Conservation (phyloP, 768 basidiomycete genomes). For the Rhizopogon vesiculosus region DNA sequence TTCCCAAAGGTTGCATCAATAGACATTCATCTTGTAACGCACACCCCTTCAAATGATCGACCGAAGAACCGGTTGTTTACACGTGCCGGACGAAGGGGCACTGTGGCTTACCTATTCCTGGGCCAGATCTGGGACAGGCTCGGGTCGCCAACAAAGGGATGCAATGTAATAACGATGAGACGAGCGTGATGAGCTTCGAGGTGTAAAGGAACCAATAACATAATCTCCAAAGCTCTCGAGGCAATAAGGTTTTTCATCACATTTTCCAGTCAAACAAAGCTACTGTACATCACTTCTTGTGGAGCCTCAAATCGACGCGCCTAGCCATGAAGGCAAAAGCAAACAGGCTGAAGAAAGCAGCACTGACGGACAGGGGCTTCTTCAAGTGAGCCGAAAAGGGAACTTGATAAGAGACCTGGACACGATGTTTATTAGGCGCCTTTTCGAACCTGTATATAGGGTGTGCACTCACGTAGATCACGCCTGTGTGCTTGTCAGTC, state of each 20-base stretch:
- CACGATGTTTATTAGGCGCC: conserved; percentile 5
- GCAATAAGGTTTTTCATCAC: background rate
- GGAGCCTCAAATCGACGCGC: conserved; percentile 50
- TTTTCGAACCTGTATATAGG: background rate
- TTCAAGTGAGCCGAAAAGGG: conserved; percentile 76
- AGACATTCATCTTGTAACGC: no score
- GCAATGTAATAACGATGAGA: conserved; percentile 32
- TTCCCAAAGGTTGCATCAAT: no score
- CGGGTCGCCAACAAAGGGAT: conserved; percentile 32
- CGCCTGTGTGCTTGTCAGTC: conserved; percentile 74
- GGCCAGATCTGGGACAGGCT: no score
- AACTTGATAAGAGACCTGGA: conserved; percentile 84
- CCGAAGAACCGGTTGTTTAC: conserved; percentile 44
- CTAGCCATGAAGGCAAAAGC: conserved; percentile 38
- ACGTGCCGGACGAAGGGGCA: conserved; percentile 3
- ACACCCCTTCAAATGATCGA: conserved; percentile 5
- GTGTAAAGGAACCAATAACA: background rate
- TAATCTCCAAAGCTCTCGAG: background rate
- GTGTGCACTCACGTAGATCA: conserved; percentile 68
- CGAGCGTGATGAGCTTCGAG: background rate
- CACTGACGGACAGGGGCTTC: conserved; percentile 78
- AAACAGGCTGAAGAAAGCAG: conserved; percentile 68
- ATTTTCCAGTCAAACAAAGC: background rate
- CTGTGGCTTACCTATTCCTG: no score
- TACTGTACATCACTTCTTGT: conserved; percentile 26